A percentile compares a stretch with the other conserved stretches of the same genome.
Evolutionary conservation across 208 protist genomes (phyloP).

Genomic region (Crithidia fasciculata): DNA sequence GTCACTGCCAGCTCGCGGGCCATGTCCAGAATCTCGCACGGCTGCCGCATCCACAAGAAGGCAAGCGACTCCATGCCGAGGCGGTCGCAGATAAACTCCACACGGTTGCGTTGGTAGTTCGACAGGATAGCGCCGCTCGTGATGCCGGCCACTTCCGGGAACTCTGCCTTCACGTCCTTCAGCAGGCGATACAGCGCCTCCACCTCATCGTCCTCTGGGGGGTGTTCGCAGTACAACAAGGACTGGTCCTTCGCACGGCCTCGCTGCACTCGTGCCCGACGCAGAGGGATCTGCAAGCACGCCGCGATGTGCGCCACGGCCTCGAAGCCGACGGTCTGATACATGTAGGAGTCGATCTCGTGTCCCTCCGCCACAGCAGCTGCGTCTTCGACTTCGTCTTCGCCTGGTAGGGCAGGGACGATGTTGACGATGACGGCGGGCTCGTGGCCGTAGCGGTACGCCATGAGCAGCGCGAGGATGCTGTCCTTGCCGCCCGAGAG

Average conservation of each 20-base stretch:
- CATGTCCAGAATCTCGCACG: constrained; percentile 95
- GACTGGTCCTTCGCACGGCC: constrained; percentile 75
- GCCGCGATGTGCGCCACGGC: constrained; percentile 88
- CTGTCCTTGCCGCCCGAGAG: constrained; percentile 99
- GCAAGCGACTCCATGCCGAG: constrained; percentile 94
- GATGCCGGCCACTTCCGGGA: constrained; percentile 91
- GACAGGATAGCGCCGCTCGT: constrained; percentile 98
- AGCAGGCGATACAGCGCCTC: constrained; percentile 96
- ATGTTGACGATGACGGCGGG: constrained; percentile 97
- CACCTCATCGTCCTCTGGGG: constrained; percentile 95
- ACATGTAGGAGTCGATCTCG: constrained; percentile 99
- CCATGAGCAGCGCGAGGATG: constrained; percentile 94
- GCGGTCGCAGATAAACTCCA: constrained; percentile 96
- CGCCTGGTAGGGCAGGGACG: constrained; percentile 23
- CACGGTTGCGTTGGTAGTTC: constrained; percentile 97
- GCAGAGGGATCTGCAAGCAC: constrained; percentile 94
- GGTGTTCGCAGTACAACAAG: constrained; percentile 80
- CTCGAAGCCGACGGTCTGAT: constrained; percentile 98
- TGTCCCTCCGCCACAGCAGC: constrained; percentile 30
- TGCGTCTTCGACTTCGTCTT: neutral
- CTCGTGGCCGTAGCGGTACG: constrained; percentile 95
- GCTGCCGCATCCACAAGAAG: constrained; percentile 96
- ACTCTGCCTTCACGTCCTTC: constrained; percentile 81
- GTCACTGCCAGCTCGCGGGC: constrained; percentile 81
- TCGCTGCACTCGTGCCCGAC: constrained; percentile 68